phyloP scores from a whole-genome alignment of 192 early-diverging fungal species.

The Linderina pennispora region DNA sequence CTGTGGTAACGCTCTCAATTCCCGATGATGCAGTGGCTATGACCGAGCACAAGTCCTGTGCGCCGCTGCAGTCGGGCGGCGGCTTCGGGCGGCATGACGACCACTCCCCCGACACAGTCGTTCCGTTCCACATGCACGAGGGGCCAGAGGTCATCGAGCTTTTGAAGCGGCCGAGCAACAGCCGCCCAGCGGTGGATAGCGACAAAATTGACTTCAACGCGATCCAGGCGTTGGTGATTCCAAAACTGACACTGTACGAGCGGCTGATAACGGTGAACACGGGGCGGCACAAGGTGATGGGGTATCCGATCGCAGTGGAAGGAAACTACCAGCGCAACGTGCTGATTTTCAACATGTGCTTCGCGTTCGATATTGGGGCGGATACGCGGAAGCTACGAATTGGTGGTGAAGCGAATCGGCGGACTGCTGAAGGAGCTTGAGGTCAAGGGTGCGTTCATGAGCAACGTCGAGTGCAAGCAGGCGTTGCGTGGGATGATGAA shows the following conservation, averaged over 20 bases:
- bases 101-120: background rate
- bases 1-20: constrained; percentile 31
- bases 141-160: constrained; percentile 4
- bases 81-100: constrained; percentile 2
- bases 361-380: constrained; percentile 84
- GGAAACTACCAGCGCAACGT: constrained; percentile 68
- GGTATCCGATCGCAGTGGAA: constrained; percentile 38
- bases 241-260: constrained; percentile 40
- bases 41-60: constrained; percentile 15
- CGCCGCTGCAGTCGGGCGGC: constrained; percentile 6
- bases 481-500: constrained; percentile 33
- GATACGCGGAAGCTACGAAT: constrained; percentile 79
- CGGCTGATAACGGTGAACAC: constrained; percentile 39
- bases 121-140: background rate
- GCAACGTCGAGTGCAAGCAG: constrained; percentile 19
- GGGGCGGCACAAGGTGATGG: constrained; percentile 35
- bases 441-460: constrained; percentile 43
- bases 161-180: constrained; percentile 17
- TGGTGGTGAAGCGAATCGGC: constrained; percentile 84
- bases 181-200: background rate
- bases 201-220: constrained; percentile 46
- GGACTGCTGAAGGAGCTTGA: constrained; percentile 76
- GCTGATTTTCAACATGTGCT: constrained; percentile 89
- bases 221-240: constrained; percentile 40
- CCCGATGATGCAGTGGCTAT: constrained; percentile 37